Evolutionary conservation across 176 grass and related monocot genomes (phyloP).

Genomic region (Coix lacrymajobi): DNA sequence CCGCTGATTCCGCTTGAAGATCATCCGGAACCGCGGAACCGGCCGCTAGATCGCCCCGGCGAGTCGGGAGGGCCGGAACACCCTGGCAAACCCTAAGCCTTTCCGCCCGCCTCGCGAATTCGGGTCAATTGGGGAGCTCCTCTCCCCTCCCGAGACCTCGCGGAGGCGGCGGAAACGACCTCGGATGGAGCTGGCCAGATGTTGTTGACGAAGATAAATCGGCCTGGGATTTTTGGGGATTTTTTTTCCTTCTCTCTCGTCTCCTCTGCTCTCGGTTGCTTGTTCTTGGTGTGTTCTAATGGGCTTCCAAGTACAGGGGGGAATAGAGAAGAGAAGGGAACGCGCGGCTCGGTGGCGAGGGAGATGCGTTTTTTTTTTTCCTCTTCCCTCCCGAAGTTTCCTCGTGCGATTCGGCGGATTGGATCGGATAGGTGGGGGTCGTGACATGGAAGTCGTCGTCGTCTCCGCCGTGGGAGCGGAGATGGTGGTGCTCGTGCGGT

Average conservation of each 20-base stretch:
- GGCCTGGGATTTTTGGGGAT: not conserved
- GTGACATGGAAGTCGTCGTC: conserved; percentile 15
- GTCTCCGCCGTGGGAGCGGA: conserved; percentile 21
- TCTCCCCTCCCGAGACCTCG: not conserved
- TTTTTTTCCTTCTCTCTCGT: not conserved
- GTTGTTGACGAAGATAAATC: not conserved
- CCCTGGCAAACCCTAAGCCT: conserved; percentile 38
- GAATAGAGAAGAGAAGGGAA: not conserved
- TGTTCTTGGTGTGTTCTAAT: conserved; percentile 52
- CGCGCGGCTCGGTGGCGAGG: not conserved
- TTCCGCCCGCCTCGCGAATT: conserved; percentile 1
- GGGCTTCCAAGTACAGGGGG: conserved; percentile 35
- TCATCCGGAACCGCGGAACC: conserved; percentile 49
- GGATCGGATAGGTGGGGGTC: not conserved
- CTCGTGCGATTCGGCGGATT: conserved; percentile 22
- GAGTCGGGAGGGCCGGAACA: not conserved
- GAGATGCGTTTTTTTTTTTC: not conserved
- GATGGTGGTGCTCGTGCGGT: not conserved
- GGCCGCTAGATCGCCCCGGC: conserved; percentile 10
- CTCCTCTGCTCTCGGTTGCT: not conserved
- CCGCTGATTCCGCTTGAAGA: conserved; percentile 88
- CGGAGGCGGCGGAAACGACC: conserved; percentile 17
- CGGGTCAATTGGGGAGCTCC: conserved; percentile 6
- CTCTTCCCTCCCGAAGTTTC: not conserved
- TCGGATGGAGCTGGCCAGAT: conserved; percentile 19